Conservation (phyloP, 2,329 filamentous ascomycete genomes). For the Aspergillus hiratsukae region DNA sequence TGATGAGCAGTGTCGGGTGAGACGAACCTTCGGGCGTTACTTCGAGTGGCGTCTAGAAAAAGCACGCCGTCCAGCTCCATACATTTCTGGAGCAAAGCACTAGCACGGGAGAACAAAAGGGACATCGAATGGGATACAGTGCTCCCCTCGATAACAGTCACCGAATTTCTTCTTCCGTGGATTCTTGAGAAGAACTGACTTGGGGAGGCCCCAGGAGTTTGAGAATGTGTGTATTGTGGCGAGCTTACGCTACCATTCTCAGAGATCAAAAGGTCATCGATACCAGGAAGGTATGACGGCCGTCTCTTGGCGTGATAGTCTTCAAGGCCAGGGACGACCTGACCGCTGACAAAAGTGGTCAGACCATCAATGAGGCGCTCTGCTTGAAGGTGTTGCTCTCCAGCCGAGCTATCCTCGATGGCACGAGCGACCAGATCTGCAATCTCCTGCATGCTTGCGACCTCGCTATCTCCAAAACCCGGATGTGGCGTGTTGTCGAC, state of each 20-base stretch:
- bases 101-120: constrained; percentile 40
- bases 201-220: not conserved
- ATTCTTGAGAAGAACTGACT: not conserved
- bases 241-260: not conserved
- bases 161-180: not conserved
- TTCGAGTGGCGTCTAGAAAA: constrained; percentile 21
- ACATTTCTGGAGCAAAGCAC: constrained; percentile 37
- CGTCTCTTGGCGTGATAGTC: not conserved
- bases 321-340: not conserved
- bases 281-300: not conserved
- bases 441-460: constrained; percentile 52
- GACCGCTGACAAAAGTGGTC: constrained; percentile 45
- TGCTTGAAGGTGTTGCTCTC: constrained; percentile 49
- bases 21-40: constrained; percentile 18
- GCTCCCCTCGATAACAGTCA: constrained; percentile 9
- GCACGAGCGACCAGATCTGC: constrained; percentile 22
- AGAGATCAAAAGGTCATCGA: not conserved
- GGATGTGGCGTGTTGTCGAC: constrained; percentile 52
- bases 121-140: constrained; percentile 9
- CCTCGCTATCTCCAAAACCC: constrained; percentile 33
- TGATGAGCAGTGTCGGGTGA: not conserved
- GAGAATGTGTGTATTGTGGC: not conserved
- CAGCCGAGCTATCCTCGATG: constrained; percentile 30
- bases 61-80: constrained; percentile 37
- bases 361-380: constrained; percentile 54